Conservation (phyloP, 495 filamentous ascomycete genomes). For the Xylaria acuta region DNA sequence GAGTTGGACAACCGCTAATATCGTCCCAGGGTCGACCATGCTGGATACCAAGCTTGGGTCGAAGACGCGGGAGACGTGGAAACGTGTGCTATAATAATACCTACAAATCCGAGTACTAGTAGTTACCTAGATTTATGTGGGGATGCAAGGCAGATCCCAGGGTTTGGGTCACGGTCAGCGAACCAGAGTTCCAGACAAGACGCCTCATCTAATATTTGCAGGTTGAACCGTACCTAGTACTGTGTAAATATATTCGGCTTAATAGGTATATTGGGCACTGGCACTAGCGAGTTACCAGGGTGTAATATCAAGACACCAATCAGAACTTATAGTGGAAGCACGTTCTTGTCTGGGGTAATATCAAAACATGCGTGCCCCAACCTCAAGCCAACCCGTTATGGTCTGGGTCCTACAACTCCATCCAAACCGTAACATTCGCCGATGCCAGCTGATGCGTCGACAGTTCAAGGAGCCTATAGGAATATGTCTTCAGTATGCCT, state of each 20-base stretch:
- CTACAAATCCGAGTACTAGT: conserved; percentile 17
- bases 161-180: conserved; percentile 1
- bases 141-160: conserved; percentile 2
- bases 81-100: not conserved
- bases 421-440: not conserved
- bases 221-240: not conserved
- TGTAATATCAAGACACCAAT: conserved; percentile 8
- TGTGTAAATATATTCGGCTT: conserved; percentile 6
- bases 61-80: not conserved
- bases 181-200: conserved; percentile 5
- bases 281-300: not conserved
- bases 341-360: conserved; percentile 15
- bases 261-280: not conserved
- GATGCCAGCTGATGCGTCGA: not conserved
- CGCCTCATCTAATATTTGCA: conserved; percentile 1
- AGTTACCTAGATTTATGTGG: conserved; percentile 24
- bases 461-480: not conserved
- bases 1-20: conserved; percentile 34
- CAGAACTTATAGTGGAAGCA: not conserved
- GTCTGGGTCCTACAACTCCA: conserved; percentile 20
- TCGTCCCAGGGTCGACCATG: conserved; percentile 35
- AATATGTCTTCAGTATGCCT: not conserved
- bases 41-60: conserved; percentile 1
- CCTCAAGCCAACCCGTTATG: conserved; percentile 32
- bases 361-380: conserved; percentile 9